phyloP scores from a whole-genome alignment of 352 stramenopile genomes.

The Nothophytophthora sp. region DNA sequence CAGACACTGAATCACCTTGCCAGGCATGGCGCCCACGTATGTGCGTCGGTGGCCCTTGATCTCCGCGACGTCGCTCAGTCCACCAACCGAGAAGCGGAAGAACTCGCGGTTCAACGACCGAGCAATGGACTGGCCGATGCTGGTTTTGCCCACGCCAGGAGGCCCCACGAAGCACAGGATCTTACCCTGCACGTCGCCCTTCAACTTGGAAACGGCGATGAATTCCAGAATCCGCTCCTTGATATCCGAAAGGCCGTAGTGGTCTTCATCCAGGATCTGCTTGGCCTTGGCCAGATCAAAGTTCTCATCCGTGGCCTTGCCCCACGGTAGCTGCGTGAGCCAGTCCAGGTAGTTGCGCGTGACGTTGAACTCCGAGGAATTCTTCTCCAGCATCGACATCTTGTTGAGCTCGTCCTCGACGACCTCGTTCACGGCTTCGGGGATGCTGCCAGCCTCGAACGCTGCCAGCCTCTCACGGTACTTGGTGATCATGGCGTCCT shows the following conservation, averaged over 20 bases:
- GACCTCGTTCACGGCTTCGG: constrained; percentile 87
- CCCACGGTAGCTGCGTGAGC: constrained; percentile 98
- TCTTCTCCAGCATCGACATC: constrained; percentile 97
- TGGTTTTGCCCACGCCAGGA: constrained; percentile 93
- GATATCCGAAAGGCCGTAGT: constrained; percentile 98
- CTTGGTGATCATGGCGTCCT: constrained; percentile 97
- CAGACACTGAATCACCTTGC: constrained; percentile 99
- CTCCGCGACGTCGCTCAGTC: constrained; percentile 96
- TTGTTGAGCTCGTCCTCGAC: constrained; percentile 99
- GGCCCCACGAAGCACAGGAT: constrained; percentile 97
- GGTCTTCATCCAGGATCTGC: constrained; percentile 95
- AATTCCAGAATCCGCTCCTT: constrained; percentile 99
- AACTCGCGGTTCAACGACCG: constrained; percentile 97
- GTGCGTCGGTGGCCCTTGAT: constrained; percentile 99
- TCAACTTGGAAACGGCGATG: constrained; percentile 98
- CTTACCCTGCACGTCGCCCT: constrained; percentile 96
- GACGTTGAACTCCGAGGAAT: constrained; percentile 98
- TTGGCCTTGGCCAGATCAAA: constrained; percentile 96
- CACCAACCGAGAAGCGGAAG: constrained; percentile 98
- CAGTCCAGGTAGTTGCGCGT: constrained; percentile 99
- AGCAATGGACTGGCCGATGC: constrained; percentile 97
- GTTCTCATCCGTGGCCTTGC: constrained; percentile 95
- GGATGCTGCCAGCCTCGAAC: constrained; percentile 66
- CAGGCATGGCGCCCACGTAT: constrained; percentile 99
- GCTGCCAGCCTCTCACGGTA: constrained; percentile 90